Percentiles rank a stretch among this genome's conserved stretches.
Evolutionary conservation across 2,329 filamentous ascomycete genomes (phyloP).

Genomic region (Aspergillus flavus): DNA sequence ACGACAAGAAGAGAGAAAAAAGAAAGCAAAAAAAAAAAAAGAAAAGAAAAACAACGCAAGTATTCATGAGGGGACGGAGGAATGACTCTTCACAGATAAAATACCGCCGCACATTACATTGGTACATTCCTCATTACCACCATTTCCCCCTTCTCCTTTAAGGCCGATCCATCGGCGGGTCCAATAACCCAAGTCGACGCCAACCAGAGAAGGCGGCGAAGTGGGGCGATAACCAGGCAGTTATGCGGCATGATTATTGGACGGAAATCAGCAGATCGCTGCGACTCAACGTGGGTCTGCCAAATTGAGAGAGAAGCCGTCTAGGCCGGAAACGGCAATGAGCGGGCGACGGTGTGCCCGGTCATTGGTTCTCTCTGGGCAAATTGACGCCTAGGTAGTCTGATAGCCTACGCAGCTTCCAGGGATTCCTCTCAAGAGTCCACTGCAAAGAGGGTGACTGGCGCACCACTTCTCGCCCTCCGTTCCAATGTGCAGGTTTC

Average conservation of each 20-base stretch:
- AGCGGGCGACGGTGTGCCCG: background rate
- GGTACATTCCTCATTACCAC: conserved; percentile 1
- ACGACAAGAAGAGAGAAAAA: background rate
- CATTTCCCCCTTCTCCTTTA: conserved; percentile 5
- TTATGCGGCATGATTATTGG: conserved; percentile 16
- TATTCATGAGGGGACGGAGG: background rate
- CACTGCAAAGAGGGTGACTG: conserved; percentile 12
- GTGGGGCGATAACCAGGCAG: conserved; percentile 26
- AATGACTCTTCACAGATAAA: background rate
- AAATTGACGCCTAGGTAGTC: conserved; percentile 19
- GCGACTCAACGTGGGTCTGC: conserved; percentile 14
- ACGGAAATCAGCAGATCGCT: conserved; percentile 21
- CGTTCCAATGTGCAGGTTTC: conserved; percentile 19
- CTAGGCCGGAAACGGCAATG: conserved; percentile 23
- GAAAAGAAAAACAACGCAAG: background rate
- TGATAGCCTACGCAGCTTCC: conserved; percentile 22
- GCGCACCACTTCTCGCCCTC: conserved; percentile 8
- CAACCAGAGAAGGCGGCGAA: conserved; percentile 15
- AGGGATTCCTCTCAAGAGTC: conserved; percentile 11
- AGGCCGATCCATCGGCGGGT: conserved; percentile 6
- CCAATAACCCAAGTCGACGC: conserved; percentile 9
- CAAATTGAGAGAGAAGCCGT: conserved; percentile 7
- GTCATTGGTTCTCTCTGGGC: conserved; percentile 17
- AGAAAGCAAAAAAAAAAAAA: background rate
- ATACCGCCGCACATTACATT: conserved; percentile 3